Conservation (phyloP, 2,329 filamentous ascomycete genomes). For the Pseudogymnoascus sp. region DNA sequence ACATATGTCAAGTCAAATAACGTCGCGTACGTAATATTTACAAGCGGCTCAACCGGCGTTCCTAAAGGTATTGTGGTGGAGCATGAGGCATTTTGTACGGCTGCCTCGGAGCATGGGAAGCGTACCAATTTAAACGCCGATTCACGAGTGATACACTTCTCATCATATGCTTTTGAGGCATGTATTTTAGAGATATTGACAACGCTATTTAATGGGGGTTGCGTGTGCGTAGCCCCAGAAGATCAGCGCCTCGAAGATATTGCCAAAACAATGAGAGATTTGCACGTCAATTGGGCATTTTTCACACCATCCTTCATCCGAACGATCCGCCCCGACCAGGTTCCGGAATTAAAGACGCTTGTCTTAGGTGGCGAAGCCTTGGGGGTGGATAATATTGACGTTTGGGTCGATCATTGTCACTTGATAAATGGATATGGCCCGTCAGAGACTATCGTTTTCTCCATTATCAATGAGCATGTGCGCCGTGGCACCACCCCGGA, state of each 20-base stretch:
- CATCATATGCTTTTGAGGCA: constrained; percentile 10
- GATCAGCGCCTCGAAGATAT: constrained; percentile 64
- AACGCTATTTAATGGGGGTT: constrained; percentile 8
- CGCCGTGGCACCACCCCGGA: constrained; percentile 23
- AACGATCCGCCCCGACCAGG: constrained; percentile 77
- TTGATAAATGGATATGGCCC: constrained; percentile 60
- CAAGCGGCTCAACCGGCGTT: constrained; percentile 43
- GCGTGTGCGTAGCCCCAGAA: constrained; percentile 58
- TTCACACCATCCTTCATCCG: constrained; percentile 52
- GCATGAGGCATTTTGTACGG: constrained; percentile 19
- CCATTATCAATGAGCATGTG: neutral
- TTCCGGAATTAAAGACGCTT: constrained; percentile 61
- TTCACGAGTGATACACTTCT: constrained; percentile 32
- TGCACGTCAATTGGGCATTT: constrained; percentile 41
- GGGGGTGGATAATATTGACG: constrained; percentile 41
- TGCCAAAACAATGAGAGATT: constrained; percentile 49
- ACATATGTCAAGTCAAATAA: constrained; percentile 3
- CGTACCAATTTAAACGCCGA: constrained; percentile 31
- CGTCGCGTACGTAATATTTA: constrained; percentile 19
- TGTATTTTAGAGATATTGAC: constrained; percentile 8
- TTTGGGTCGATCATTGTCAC: constrained; percentile 30
- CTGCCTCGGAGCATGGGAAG: constrained; percentile 16
- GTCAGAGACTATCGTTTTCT: constrained; percentile 67
- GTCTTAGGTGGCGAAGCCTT: constrained; percentile 86
- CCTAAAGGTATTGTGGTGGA: constrained; percentile 41